Conservation (phyloP, 1,284 basidiomycete species). For the Meira nashicola region DNA sequence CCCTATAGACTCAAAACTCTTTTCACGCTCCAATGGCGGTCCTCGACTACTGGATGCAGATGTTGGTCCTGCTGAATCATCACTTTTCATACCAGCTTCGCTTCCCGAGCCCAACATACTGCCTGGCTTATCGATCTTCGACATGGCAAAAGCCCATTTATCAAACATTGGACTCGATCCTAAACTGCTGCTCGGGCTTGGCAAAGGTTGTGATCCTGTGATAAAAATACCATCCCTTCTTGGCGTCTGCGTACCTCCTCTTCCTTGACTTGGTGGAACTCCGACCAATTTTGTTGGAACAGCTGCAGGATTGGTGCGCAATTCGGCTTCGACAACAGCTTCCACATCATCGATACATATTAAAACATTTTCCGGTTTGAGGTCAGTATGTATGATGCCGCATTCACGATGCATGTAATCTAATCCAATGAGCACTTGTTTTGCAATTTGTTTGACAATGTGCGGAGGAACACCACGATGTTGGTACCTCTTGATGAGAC, state of each 20-base stretch:
- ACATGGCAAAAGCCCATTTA: conserved; percentile 89
- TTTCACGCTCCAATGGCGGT: conserved; percentile 47
- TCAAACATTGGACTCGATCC: conserved; percentile 76
- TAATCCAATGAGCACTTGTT: conserved; percentile 87
- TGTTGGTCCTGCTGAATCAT: conserved; percentile 2
- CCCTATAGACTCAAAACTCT: conserved; percentile 59
- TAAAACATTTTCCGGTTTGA: conserved; percentile 97
- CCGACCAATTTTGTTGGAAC: conserved; percentile 79
- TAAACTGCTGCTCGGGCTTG: conserved; percentile 68
- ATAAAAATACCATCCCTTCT: conserved; percentile 81
- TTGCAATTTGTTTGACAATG: conserved; percentile 92
- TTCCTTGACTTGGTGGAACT: conserved; percentile 87
- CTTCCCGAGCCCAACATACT: conserved; percentile 33
- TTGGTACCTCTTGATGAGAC: conserved; percentile 90
- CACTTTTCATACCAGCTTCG: conserved; percentile 30
- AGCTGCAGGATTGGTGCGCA: conserved; percentile 62
- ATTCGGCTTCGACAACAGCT: conserved; percentile 79
- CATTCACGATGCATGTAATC: conserved; percentile 98
- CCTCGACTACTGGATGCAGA: conserved; percentile 22
- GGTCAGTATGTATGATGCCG: conserved; percentile 75
- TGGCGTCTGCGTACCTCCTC: conserved; percentile 95
- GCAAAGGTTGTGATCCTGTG: conserved; percentile 87
- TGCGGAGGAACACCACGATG: conserved; percentile 92
- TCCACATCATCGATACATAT: conserved; percentile 98
- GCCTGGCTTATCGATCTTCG: conserved; percentile 56